Evolutionary conservation across 257 asterid species (phyloP), one percentile per base, ranked within the genome.

Genomic region (Petrea volubilis): DNA sequence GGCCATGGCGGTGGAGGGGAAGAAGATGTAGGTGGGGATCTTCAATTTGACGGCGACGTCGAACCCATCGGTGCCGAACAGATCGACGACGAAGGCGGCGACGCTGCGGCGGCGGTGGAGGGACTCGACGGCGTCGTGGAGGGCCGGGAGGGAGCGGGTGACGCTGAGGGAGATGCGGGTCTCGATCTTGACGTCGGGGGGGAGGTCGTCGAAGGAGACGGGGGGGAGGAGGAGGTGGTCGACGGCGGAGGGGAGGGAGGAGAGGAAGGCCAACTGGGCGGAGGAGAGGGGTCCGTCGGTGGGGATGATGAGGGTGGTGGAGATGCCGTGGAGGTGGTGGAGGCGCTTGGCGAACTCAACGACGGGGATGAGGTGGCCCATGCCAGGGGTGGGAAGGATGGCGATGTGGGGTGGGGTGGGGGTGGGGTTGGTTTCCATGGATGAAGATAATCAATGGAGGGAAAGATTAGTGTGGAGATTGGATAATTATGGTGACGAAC

Each of bases 331-430:
- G 47, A 40, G 82, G 28, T 28, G 71, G 61, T 80, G 70, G 74
- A 88, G 84, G 18, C 57, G 67, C 40, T 87, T 84, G 34, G 97
- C 86, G 47, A 93, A 84, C 61, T 90, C 89, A 8, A 63, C 82
- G 0, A 87, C 57, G 11, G 97, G 96, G 80, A 90, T 88, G 24
- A 90, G 82, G 66, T 93, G 98, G 27, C 97, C 98, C 91, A 93
- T 90, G 50, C 98, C 97, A 2, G 97, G 97, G 11, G 85, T 21
- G 6, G 97, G 92, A 46, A 93, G 50, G 0, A 93, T 57, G 43
- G 83, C 89, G 59, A 93, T 79, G 73, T 84, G 90, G 31, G 86
- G 74, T 0, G 70, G 79, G 24, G 63, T 1, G 9, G 20, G 9
- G 38, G 41, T 66, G 44, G 83, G 6, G 28, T 47, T 12, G 77